phyloP scores from a whole-genome alignment of 305 asterid genomes.

The Fraxinus dipetala region DNA sequence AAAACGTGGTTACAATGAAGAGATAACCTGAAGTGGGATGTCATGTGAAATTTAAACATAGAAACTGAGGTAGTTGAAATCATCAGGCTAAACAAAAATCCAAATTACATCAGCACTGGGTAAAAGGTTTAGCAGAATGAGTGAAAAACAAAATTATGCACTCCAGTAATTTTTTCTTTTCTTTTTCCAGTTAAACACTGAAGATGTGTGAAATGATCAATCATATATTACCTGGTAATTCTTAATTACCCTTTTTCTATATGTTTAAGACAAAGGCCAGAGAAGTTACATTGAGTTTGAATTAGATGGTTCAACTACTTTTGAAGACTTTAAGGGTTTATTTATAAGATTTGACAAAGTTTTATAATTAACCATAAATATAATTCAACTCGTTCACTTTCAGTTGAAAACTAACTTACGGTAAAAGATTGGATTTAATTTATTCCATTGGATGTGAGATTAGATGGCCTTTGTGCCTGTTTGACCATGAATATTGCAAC shows the following conservation, averaged over 20 bases:
- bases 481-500: not conserved
- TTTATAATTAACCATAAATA: not conserved
- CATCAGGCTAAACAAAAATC: conserved; percentile 53
- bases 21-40: not conserved
- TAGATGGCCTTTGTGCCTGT: not conserved
- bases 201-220: conserved; percentile 1
- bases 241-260: not conserved
- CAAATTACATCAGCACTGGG: conserved; percentile 29
- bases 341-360: not conserved
- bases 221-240: conserved; percentile 9
- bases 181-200: not conserved
- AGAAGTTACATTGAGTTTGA: not conserved
- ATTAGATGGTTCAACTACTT: not conserved
- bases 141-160: conserved; percentile 4
- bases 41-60: conserved; percentile 27
- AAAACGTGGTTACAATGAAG: not conserved
- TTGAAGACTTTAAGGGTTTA: not conserved
- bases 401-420: not conserved
- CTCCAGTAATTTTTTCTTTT: not conserved
- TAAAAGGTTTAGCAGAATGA: conserved; percentile 11
- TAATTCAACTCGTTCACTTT: not conserved
- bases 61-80: conserved; percentile 49
- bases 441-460: not conserved
- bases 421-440: not conserved
- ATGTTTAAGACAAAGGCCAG: not conserved